A percentile compares a stretch with the other conserved stretches of the same genome.
Conservation (phyloP, 306 rosid species). For the Glycine soja region DNA sequence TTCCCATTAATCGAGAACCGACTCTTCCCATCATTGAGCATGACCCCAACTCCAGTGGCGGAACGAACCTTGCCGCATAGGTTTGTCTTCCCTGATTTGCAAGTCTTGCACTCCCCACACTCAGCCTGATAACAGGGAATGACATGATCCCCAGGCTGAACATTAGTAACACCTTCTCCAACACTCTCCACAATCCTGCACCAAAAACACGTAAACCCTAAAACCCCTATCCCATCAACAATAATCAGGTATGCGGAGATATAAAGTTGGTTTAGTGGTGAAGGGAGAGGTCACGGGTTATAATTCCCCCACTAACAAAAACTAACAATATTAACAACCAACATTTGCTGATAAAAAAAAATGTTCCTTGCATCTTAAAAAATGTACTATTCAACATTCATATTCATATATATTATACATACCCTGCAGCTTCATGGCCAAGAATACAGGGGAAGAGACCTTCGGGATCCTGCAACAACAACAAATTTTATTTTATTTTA, state of each 20-base stretch:
- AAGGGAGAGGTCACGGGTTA: no score
- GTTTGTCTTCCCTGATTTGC: constrained; percentile 96
- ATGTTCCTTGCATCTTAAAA: background rate
- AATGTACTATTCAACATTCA: background rate
- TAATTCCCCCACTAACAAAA: no score
- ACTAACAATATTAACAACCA: no score
- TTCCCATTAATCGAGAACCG: constrained; percentile 92
- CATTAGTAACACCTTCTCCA: constrained; percentile 91
- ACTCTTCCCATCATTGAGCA: constrained; percentile 84
- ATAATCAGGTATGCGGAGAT: no score
- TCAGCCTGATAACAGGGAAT: constrained; percentile 99
- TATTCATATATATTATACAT: background rate
- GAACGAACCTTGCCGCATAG: constrained; percentile 93
- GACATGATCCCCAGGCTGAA: constrained; percentile 97
- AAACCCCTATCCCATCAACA: background rate
- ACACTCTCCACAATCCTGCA: constrained; percentile 91
- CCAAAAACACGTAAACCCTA: background rate
- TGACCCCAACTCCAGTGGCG: constrained; percentile 95
- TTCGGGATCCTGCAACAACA: constrained; percentile 66
- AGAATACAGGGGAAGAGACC: constrained; percentile 98
- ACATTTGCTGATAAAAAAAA: no score
- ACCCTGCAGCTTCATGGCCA: constrained; percentile 99
- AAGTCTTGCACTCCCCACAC: constrained; percentile 93
- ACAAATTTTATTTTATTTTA: no score
- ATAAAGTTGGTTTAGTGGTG: no score